phyloP scores from a whole-genome alignment of 164 flowering plant species.

The Dillenia suffruticosa region DNA sequence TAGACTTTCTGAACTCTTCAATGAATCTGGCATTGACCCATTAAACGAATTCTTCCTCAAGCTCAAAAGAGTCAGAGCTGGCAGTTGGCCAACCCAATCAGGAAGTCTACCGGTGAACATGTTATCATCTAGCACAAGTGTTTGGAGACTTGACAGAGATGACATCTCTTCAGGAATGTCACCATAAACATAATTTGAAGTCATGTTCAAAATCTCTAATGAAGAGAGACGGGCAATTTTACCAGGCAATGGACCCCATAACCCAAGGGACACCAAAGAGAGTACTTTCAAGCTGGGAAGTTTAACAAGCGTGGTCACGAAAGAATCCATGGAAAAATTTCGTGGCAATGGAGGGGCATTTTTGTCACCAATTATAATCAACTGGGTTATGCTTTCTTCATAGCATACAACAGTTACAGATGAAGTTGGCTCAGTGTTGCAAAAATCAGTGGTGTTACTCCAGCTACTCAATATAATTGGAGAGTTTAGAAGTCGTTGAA shows the following conservation, averaged over 20 bases:
- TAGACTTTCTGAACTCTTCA: constrained; percentile 50
- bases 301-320: constrained; percentile 56
- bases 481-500: constrained; percentile 49
- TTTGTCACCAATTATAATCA: constrained; percentile 60
- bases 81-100: constrained; percentile 47
- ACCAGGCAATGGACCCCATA: constrained; percentile 82
- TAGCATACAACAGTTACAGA: constrained; percentile 79
- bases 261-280: constrained; percentile 81
- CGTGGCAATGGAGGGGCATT: constrained; percentile 41
- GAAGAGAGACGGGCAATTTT: constrained; percentile 57
- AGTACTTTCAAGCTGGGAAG: constrained; percentile 80
- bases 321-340: constrained; percentile 74
- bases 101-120: constrained; percentile 63
- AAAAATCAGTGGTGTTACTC: constrained; percentile 67
- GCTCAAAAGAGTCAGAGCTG: constrained; percentile 64
- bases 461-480: constrained; percentile 65
- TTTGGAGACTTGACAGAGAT: constrained; percentile 48
- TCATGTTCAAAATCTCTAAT: constrained; percentile 79
- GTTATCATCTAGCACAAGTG: constrained; percentile 78
- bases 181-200: constrained; percentile 73
- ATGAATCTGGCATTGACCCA: constrained; percentile 60
- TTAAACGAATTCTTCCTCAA: constrained; percentile 60
- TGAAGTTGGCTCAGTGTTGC: constrained; percentile 55
- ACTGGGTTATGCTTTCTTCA: constrained; percentile 70
- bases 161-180: constrained; percentile 58